Percentiles rank a stretch among this genome's conserved stretches.
phyloP scores from a whole-genome alignment of 257 asterid species.

The Catharanthus roseus region DNA sequence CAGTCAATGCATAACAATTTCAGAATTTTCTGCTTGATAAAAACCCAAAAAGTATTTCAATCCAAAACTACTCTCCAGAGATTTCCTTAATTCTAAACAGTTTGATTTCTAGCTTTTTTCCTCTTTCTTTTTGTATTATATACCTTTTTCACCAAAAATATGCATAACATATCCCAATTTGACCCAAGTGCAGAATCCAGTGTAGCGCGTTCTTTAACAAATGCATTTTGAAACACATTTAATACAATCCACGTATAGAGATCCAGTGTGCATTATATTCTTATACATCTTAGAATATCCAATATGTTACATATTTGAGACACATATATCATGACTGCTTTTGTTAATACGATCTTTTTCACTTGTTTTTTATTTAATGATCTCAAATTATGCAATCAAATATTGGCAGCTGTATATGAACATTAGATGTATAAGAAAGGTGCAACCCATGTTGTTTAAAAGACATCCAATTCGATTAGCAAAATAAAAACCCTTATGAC shows the following conservation, averaged over 20 bases:
- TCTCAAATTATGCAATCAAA: not conserved
- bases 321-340: not conserved
- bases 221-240: too few species aligned
- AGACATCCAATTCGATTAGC: not conserved
- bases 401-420: not conserved
- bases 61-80: not conserved
- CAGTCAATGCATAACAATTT: not conserved
- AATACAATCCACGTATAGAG: too few species aligned
- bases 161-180: not conserved
- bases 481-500: not conserved
- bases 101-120: not conserved
- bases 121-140: not conserved
- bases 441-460: not conserved
- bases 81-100: not conserved
- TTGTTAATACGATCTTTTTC: not conserved
- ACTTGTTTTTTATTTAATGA: not conserved
- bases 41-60: not conserved
- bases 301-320: not conserved
- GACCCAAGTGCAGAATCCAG: not conserved
- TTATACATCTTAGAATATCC: not conserved
- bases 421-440: not conserved
- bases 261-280: too few species aligned
- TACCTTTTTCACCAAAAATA: not conserved
- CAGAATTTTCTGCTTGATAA: not conserved
- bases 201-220: not conserved